Percentiles rank a stretch among this genome's conserved stretches.
Conservation (phyloP, 495 filamentous ascomycete species). For the Penicillium subrubescens region DNA sequence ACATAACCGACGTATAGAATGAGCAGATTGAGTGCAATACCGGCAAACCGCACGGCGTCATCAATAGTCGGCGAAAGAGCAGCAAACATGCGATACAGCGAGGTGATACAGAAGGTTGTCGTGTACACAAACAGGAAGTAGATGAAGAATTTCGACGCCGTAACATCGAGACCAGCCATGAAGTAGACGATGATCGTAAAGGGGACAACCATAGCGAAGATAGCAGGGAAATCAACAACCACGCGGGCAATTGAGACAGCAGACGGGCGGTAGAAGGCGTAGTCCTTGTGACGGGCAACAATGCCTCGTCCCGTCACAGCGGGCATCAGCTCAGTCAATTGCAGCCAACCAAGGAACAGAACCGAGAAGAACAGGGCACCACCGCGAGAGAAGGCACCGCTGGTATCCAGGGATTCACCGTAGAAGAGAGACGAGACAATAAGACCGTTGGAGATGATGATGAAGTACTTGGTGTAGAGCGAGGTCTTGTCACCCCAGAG, state of each 20-base stretch:
- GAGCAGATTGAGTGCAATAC: constrained; percentile 65
- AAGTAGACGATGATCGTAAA: constrained; percentile 73
- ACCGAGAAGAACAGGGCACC: constrained; percentile 75
- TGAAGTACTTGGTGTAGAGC: constrained; percentile 76
- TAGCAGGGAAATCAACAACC: constrained; percentile 67
- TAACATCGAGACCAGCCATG: constrained; percentile 63
- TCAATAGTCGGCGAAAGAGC: constrained; percentile 71
- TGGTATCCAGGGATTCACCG: constrained; percentile 61
- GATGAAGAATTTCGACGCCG: constrained; percentile 72
- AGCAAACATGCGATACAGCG: constrained; percentile 77
- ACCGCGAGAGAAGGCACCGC: constrained; percentile 68
- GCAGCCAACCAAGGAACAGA: constrained; percentile 75
- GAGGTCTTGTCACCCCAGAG: constrained; percentile 71
- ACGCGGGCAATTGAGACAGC: constrained; percentile 70
- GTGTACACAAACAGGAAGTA: constrained; percentile 72
- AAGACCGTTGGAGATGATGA: constrained; percentile 72
- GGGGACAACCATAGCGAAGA: constrained; percentile 62
- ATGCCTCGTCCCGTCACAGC: constrained; percentile 65
- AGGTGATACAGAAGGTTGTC: constrained; percentile 66
- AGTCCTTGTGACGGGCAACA: constrained; percentile 67
- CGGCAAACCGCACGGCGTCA: constrained; percentile 71
- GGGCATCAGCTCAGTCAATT: constrained; percentile 70
- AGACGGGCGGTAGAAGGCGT: constrained; percentile 78
- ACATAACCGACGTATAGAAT: constrained; percentile 83
- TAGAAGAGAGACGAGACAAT: constrained; percentile 77